phyloP scores from a whole-genome alignment of 805 yeast genomes.

The Ogataea philodendri region DNA sequence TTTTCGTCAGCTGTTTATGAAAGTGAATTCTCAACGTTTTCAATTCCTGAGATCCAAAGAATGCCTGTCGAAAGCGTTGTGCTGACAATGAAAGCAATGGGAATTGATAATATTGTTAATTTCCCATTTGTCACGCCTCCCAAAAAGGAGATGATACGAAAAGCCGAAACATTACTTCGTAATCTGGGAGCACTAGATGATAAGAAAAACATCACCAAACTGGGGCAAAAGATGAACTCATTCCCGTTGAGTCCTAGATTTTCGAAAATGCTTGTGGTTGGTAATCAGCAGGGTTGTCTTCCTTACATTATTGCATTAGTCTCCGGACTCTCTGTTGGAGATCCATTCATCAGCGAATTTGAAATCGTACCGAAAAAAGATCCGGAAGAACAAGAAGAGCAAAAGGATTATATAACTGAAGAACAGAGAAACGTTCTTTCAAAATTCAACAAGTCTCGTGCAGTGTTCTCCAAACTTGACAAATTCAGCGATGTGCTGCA shows the following conservation, averaged over 20 bases:
- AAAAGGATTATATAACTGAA: slow-evolving; percentile 35
- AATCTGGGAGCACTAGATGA: slow-evolving; percentile 75
- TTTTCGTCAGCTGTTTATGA: slow-evolving; percentile 94
- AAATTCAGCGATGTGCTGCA: slow-evolving; percentile 71
- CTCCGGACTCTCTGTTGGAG: slow-evolving; percentile 90
- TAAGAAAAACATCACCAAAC: slow-evolving; percentile 58
- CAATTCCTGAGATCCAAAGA: slow-evolving; percentile 84
- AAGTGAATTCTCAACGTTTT: slow-evolving; percentile 75
- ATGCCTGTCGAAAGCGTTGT: slow-evolving; percentile 98
- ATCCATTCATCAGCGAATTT: slow-evolving; percentile 75
- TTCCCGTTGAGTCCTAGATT: slow-evolving; percentile 95
- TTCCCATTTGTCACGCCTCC: slow-evolving; percentile 97
- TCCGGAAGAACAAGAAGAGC: slow-evolving; percentile 37
- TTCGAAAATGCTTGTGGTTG: slow-evolving; percentile 83
- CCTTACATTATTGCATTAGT: slow-evolving; percentile 90
- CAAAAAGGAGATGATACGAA: slow-evolving; percentile 52
- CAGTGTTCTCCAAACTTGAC: slow-evolving; percentile 66
- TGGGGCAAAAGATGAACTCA: slow-evolving; percentile 82
- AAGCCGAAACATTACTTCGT: slow-evolving; percentile 66
- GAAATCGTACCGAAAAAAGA: slow-evolving; percentile 64
- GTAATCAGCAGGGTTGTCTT: slow-evolving; percentile 81
- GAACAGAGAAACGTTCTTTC: slow-evolving; percentile 44
- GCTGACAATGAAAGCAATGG: slow-evolving; percentile 94
- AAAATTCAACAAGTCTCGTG: slow-evolving; percentile 56
- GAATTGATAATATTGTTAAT: slow-evolving; percentile 82